phyloP scores from a whole-genome alignment of 176 grass and related monocot genomes.

The Juncus effusus region DNA sequence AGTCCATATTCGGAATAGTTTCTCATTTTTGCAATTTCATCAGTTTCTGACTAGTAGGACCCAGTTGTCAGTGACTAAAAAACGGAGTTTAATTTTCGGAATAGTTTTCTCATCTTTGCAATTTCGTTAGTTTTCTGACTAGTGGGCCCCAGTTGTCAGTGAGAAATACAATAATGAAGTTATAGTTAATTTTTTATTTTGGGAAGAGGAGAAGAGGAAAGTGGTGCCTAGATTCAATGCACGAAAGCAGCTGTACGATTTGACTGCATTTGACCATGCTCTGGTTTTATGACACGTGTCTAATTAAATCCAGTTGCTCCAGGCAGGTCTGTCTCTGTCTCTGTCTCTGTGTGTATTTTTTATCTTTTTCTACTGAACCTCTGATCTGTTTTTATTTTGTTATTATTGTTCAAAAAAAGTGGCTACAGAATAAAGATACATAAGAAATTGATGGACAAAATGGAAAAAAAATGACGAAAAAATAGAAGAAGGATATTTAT shows the following conservation, averaged over 20 bases:
- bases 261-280: constrained; percentile 21
- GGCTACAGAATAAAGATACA: too few species aligned
- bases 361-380: too few species aligned
- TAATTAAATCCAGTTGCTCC: not conserved
- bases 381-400: too few species aligned
- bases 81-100: not conserved
- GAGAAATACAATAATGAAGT: not conserved
- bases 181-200: not conserved
- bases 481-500: too few species aligned
- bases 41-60: too few species aligned
- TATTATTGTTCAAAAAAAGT: too few species aligned
- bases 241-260: constrained; percentile 19
- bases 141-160: constrained; percentile 4
- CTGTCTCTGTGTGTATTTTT: not conserved
- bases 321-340: not conserved
- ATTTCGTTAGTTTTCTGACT: not conserved
- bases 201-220: not conserved
- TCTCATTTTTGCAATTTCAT: too few species aligned
- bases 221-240: not conserved
- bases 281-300: constrained; percentile 14
- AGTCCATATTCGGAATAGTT: too few species aligned
- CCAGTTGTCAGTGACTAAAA: too few species aligned
- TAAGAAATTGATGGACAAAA: too few species aligned
- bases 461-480: too few species aligned
- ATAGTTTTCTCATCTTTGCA: not conserved